Evolutionary conservation across 306 rosid genomes (phyloP), one percentile per base, ranked within the genome.

Genomic region (Lagenaria siceraria): DNA sequence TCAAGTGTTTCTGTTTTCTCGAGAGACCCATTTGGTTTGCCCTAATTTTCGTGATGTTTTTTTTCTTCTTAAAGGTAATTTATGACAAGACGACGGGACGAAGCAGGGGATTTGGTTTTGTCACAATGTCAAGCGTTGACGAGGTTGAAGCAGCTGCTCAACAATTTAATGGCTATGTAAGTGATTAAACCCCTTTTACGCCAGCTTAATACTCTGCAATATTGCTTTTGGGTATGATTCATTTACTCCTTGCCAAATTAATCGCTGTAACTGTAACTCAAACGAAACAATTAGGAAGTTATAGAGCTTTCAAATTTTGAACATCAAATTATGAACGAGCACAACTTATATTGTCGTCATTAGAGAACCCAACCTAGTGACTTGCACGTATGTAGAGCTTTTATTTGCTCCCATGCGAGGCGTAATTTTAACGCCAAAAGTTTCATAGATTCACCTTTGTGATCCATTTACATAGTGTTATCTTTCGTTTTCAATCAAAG

Each of bases 91-190:
- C 71, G n/a, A 89, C 97, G 1, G 98, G 99, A 61, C 89, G 91
- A 79, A 96, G 99, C 85, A 89, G 97, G 79, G 99, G 97, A 0
- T 96, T 96, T 85, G 97, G 96, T 54, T 96, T 96, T 86, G 97
- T 96, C 25, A 96, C 99, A 10, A 90, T 96, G 99, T 89, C 98
- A 66, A 80, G 85, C 1, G 78, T 68, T 14, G 89, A 70, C 22
- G 99, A 92, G 79, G 96, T 78, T 69, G 88, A 92, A 82, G 90
- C 89, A 12, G 99, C 96, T 77, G 90, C 88, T 81, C 91, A 88
- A 43, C 93, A 90, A 78, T 87, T 90, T 76, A 85, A 96, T 85
- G 98, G 98, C 78, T 96, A 92, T 87, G 99, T 92, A 82, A 88
- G 98, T 85, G 42, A 15, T 40, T 18, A 53, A 15, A 78, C 48